phyloP scores from a whole-genome alignment of 2,329 filamentous ascomycete genomes.

The Trichoderma lentiforme region DNA sequence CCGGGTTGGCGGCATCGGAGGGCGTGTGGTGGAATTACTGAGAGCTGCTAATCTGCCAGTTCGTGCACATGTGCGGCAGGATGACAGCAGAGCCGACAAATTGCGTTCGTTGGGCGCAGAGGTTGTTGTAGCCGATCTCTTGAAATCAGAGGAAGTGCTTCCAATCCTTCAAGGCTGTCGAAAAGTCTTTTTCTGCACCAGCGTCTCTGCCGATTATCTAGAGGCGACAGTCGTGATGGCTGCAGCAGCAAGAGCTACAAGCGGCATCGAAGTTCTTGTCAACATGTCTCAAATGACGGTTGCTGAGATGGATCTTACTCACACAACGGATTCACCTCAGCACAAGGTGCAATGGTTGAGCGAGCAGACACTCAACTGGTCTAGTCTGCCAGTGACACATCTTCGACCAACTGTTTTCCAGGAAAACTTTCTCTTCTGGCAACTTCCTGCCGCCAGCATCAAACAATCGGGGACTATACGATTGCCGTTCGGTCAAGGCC shows the following conservation, averaged over 20 bases:
- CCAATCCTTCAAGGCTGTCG: background rate
- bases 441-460: background rate
- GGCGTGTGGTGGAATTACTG: background rate
- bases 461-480: background rate
- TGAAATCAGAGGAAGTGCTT: background rate
- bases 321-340: background rate
- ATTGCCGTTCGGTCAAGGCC: background rate
- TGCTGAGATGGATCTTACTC: background rate
- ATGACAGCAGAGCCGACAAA: background rate
- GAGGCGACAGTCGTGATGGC: background rate
- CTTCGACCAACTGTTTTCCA: background rate
- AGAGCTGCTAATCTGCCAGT: background rate
- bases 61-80: background rate
- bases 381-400: background rate
- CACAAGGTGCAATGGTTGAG: background rate
- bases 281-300: constrained; percentile 1
- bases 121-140: background rate
- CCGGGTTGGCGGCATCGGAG: background rate
- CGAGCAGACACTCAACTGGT: background rate
- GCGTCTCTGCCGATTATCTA: background rate
- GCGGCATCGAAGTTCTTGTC: background rate
- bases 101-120: background rate
- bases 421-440: background rate
- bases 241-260: background rate
- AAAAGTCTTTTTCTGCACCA: background rate